Evolutionary conservation across 1,284 basidiomycete species (phyloP).

Genomic region (Irpex sp.): DNA sequence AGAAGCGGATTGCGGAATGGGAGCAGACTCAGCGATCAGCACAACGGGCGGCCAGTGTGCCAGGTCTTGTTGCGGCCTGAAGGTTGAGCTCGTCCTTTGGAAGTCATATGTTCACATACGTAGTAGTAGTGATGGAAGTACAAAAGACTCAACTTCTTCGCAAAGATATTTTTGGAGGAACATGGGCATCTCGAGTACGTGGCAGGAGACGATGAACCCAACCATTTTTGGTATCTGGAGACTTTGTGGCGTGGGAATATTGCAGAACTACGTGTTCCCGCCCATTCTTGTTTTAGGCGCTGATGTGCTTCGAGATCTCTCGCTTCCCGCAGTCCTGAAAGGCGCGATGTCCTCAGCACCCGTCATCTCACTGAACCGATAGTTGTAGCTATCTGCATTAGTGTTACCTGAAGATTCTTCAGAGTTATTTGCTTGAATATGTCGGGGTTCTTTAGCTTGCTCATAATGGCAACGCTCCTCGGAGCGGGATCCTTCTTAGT

Average conservation of each 20-base stretch:
- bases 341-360: neutral
- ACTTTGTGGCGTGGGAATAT: neutral
- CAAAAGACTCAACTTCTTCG: too few relatives aligned
- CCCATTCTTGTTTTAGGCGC: neutral
- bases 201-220: neutral
- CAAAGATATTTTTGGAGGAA: too few relatives aligned
- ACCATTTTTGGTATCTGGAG: neutral
- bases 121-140: too few relatives aligned
- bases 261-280: too few relatives aligned
- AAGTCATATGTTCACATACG: too few relatives aligned
- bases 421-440: conserved; percentile 12
- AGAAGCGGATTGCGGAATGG: conserved; percentile 22
- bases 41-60: neutral
- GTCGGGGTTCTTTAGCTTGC: conserved; percentile 21
- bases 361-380: neutral
- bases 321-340: neutral
- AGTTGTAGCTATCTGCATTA: too few relatives aligned
- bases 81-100: too few relatives aligned
- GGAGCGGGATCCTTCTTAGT: conserved; percentile 66
- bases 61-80: neutral
- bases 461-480: conserved; percentile 53
- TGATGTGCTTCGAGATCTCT: neutral
- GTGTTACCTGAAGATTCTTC: too few relatives aligned
- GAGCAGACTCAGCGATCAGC: conserved; percentile 3
- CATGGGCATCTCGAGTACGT: too few relatives aligned